Base-by-base conservation (phyloP, 1,139 yeast genomes). In the Kodamaea suecica region DNA sequence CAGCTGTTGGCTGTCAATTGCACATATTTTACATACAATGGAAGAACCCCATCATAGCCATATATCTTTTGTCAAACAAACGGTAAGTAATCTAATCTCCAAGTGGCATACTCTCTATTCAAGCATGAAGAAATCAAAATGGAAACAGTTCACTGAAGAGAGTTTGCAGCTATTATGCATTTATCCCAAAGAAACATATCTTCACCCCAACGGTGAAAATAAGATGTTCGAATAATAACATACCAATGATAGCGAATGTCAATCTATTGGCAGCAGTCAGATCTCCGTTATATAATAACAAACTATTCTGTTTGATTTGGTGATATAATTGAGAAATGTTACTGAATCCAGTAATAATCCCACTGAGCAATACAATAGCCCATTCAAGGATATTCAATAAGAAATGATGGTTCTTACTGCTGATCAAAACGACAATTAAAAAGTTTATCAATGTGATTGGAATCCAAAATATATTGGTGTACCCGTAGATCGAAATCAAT, bases 381-480 rank as follows among this genome's bases (percentile, higher is more conserved):
- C 80, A 76, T 50, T 73, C 73, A 19, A 67, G 45, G 2, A 54
- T 29, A 36, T 61, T 72, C 36, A 73, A 52, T 3, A 67, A 33
- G 2, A 54, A 37, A 34, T 54, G 60, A 39, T 66, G 68, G 11
- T 49, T 58, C 33, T 58, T 43, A 40, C 62, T 68, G 42, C 63
- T 66, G 14, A 72, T 58, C 20, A 75, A 53, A 3, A 74, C 50
- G 3, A 72, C 79, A 37, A 76, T 63, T 10, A 76, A 51, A 12
- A 75, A 55, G 41, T 74, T 77, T 25, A 82, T 56, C 4, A 81
- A 52, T 1, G 92, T 82, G 23, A 84, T 82, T 2, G 94, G 94
- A 17, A 81, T 65, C 95, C 95, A 86, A 37, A 81, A 71, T 6
- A 82, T 65, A 50, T 83, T 83, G 23, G 95, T 74, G 57, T 86